Conservation (phyloP, 2,329 filamentous ascomycete genomes). For the Fusarium sp. region DNA sequence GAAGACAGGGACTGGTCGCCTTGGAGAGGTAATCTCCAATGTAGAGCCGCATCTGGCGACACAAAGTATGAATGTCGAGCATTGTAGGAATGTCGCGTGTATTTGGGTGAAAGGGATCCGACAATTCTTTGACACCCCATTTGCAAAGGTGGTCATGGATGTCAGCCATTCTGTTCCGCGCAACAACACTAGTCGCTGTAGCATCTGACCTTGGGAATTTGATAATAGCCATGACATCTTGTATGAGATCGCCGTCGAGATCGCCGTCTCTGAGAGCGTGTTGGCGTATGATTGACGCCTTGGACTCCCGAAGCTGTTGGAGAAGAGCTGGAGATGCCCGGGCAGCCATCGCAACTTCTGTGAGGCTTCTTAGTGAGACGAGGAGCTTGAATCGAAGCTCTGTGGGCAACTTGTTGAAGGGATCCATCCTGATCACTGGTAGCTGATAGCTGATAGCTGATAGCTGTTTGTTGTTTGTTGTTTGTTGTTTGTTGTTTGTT, state of each 20-base stretch:
- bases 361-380: neutral
- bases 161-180: neutral
- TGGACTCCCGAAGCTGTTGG: neutral
- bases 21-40: conserved; percentile 2
- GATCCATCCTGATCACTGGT: no score
- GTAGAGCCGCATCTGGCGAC: neutral
- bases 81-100: neutral
- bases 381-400: neutral
- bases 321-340: neutral
- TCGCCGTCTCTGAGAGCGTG: neutral
- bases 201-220: neutral
- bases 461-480: no score
- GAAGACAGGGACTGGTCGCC: neutral
- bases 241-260: neutral
- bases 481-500: no score
- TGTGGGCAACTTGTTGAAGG: neutral
- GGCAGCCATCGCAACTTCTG: neutral
- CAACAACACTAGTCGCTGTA: neutral
- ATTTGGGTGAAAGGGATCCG: neutral
- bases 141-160: neutral
- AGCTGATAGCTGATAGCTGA: no score
- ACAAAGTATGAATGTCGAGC: neutral
- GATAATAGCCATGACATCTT: conserved; percentile 8
- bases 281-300: conserved; percentile 6
- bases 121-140: neutral